These are phyloP conservation scores for Geotrichum carabidarum DNA, from an alignment of 1,139 yeast genomes.

Conservation along the genomic window DNA sequence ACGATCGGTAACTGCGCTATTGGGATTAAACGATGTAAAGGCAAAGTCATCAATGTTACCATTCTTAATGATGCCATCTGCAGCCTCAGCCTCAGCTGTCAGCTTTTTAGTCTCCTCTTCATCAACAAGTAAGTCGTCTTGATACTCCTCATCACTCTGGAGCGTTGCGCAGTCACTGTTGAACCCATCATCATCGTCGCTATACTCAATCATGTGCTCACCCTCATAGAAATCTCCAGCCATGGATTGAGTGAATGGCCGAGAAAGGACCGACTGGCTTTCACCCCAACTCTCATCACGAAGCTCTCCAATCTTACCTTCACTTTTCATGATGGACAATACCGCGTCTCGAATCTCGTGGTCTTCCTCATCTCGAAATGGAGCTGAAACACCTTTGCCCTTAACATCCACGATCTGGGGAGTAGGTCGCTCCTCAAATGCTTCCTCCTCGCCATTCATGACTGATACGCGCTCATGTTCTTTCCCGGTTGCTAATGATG, in stretches of 20 bases:
- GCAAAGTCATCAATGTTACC: conserved; percentile 30
- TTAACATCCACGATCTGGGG: not conserved
- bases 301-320: conserved; percentile 11
- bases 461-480: conserved; percentile 24
- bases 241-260: conserved; percentile 5
- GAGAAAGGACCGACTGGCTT: conserved; percentile 1
- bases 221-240: not conserved
- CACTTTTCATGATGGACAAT: conserved; percentile 6
- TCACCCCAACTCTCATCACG: conserved; percentile 14
- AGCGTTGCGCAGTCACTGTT: conserved; percentile 18
- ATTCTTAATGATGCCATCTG: conserved; percentile 11
- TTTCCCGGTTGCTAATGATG: conserved; percentile 21
- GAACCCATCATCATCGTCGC: conserved; percentile 15
- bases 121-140: conserved; percentile 17
- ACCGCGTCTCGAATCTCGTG: no score
- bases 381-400: conserved; percentile 9
- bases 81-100: conserved; percentile 9
- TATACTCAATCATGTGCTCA: conserved; percentile 5
- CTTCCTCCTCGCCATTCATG: no score
- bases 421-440: not conserved
- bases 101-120: conserved; percentile 9
- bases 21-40: conserved; percentile 32
- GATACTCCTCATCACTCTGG: conserved; percentile 20
- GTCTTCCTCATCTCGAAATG: not conserved
- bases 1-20: conserved; percentile 25